A percentile compares a stretch with the other conserved stretches of the same genome.
These are phyloP conservation scores for Elsinoe ampelina DNA, from an alignment of 2,329 filamentous ascomycete genomes.

Conservation along the genomic window DNA sequence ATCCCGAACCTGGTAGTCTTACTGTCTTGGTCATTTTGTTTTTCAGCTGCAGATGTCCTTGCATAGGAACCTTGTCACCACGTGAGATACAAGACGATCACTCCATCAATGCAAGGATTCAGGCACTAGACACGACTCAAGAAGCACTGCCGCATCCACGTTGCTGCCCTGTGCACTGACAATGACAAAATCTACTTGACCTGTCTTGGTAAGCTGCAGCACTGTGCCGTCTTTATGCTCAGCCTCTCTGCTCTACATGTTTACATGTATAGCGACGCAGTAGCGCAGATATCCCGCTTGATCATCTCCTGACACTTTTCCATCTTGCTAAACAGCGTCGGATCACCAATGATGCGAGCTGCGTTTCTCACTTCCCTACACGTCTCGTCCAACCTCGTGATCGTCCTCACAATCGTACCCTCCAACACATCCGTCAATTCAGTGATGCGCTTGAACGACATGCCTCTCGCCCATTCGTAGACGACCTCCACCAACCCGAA, in stretches of 20 bases:
- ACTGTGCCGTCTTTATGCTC: neutral
- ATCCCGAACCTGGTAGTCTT: neutral
- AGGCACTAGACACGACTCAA: neutral
- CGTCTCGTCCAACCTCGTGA: slow-evolving; percentile 88
- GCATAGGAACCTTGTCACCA: neutral
- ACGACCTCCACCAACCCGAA: slow-evolving; percentile 97
- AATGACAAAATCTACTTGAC: no score
- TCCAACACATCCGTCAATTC: slow-evolving; percentile 93
- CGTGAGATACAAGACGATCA: slow-evolving; percentile 1
- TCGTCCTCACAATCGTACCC: slow-evolving; percentile 91
- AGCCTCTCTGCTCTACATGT: slow-evolving; percentile 49
- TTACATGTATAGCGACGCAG: slow-evolving; percentile 80
- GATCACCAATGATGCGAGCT: slow-evolving; percentile 88
- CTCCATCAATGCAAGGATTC: neutral
- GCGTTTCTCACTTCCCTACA: slow-evolving; percentile 97
- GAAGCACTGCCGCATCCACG: no score
- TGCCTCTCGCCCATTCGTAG: slow-evolving; percentile 94
- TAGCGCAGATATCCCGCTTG: slow-evolving; percentile 87
- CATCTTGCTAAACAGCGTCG: slow-evolving; percentile 91
- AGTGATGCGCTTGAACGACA: slow-evolving; percentile 98
- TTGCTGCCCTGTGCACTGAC: no score
- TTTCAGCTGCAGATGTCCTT: neutral
- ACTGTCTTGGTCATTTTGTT: neutral
- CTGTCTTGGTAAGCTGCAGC: neutral
- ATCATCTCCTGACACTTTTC: slow-evolving; percentile 95